Percentiles rank a stretch among this genome's conserved stretches.
These are phyloP conservation scores for Cryptococcus jaspeensis DNA, from an alignment of 1,284 basidiomycete genomes.

Conservation along the genomic window DNA sequence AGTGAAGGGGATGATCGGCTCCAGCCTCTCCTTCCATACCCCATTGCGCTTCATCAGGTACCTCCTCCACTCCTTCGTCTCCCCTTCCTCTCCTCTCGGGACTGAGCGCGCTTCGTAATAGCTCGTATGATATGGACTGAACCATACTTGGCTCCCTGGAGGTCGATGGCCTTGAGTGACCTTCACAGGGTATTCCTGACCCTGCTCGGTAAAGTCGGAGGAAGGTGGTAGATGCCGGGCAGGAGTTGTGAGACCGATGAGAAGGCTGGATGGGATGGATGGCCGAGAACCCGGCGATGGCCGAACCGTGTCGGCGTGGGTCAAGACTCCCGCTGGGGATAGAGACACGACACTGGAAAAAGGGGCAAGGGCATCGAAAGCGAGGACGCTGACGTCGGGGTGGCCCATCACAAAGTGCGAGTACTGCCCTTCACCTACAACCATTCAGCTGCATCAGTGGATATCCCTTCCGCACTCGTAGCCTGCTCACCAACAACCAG, in stretches of 20 bases:
- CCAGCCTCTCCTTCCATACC: conserved; percentile 17
- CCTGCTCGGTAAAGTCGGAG: conserved; percentile 2
- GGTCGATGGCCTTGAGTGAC: conserved; percentile 2
- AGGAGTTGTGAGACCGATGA: neutral
- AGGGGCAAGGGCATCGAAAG: conserved; percentile 7
- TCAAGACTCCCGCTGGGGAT: conserved; percentile 2
- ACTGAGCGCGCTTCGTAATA: conserved; percentile 7
- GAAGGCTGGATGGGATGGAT: neutral
- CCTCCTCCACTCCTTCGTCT: conserved; percentile 6
- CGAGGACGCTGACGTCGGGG: conserved; percentile 10
- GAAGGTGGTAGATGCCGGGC: neutral
- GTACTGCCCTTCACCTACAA: conserved; percentile 14
- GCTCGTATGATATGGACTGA: neutral
- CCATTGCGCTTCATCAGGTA: conserved; percentile 11
- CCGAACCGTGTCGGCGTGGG: neutral
- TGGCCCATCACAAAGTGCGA: conserved; percentile 14
- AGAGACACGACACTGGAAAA: neutral
- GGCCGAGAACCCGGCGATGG: too few relatives aligned
- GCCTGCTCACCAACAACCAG: conserved; percentile 8
- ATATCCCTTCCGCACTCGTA: too few relatives aligned
- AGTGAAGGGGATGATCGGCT: conserved; percentile 9
- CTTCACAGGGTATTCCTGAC: conserved; percentile 3
- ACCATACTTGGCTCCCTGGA: conserved; percentile 6
- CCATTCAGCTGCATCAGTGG: too few relatives aligned
- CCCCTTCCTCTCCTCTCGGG: neutral